These are phyloP conservation scores for Chlamydomonas urium DNA, from an alignment of 139 green algal species.

Conservation along the genomic window DNA sequence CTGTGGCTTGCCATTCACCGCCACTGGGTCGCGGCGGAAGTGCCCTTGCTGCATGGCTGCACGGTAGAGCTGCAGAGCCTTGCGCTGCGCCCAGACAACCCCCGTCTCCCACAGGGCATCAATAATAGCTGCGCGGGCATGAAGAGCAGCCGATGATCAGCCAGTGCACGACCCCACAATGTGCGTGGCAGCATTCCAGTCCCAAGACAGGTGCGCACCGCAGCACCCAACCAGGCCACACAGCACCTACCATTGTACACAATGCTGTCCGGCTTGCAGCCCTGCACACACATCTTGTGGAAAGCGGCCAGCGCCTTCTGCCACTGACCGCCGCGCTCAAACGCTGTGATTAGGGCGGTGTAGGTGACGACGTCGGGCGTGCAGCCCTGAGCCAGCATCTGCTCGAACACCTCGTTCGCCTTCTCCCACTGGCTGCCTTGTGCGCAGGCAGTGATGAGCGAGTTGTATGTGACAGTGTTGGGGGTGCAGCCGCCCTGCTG, in stretches of 20 bases:
- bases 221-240: no score
- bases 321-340: slow-evolving; percentile 69
- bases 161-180: no score
- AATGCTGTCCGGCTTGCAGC: slow-evolving; percentile 71
- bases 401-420: slow-evolving; percentile 67
- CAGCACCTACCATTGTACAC: slow-evolving; percentile 61
- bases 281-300: slow-evolving; percentile 48
- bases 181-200: no score
- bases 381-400: slow-evolving; percentile 68
- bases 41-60: slow-evolving; percentile 46
- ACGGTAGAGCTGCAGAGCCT: slow-evolving; percentile 52
- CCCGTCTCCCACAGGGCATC: slow-evolving; percentile 14
- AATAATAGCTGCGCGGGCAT: slow-evolving; percentile 22
- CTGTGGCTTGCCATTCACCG: neutral
- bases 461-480: slow-evolving; percentile 78
- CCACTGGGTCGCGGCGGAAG: slow-evolving; percentile 39
- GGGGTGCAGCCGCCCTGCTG: slow-evolving; percentile 62
- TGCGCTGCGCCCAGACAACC: slow-evolving; percentile 36
- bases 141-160: no score
- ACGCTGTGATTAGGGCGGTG: slow-evolving; percentile 76
- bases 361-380: slow-evolving; percentile 83
- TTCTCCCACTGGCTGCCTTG: slow-evolving; percentile 62
- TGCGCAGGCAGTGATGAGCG: slow-evolving; percentile 65
- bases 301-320: slow-evolving; percentile 52
- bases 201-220: no score